A percentile compares a stretch with the other conserved stretches of the same genome.
These are phyloP conservation scores for Laburnicola sp. DNA, from an alignment of 2,329 filamentous ascomycete species.

Conservation along the genomic window DNA sequence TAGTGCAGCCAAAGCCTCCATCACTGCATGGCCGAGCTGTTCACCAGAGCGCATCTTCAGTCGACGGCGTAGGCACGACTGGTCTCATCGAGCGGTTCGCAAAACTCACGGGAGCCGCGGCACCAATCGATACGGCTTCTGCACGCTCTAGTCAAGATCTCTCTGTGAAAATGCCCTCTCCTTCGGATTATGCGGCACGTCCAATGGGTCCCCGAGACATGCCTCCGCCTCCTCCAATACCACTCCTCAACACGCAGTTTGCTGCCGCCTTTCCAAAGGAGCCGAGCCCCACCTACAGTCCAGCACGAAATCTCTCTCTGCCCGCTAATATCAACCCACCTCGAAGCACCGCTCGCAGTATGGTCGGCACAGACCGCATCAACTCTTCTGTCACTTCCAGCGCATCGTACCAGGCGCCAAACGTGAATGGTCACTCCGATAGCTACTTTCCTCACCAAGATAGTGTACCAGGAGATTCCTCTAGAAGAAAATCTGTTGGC, in stretches of 20 bases:
- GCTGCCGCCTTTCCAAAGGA: constrained; percentile 66
- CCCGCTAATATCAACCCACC: constrained; percentile 67
- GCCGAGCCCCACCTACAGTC: constrained; percentile 76
- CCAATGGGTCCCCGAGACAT: constrained; percentile 58
- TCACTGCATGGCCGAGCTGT: constrained; percentile 66
- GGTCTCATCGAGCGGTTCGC: constrained; percentile 46
- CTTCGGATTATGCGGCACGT: constrained; percentile 43
- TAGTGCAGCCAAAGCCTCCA: constrained; percentile 68
- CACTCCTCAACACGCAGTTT: constrained; percentile 56
- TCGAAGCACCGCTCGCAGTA: constrained; percentile 64
- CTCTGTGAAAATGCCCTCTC: constrained; percentile 49
- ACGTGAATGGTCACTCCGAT: constrained; percentile 38
- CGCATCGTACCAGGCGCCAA: constrained; percentile 42
- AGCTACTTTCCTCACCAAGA: constrained; percentile 49
- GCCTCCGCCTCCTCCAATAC: constrained; percentile 52
- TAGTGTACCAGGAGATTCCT: constrained; percentile 12
- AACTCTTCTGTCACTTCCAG: constrained; percentile 55
- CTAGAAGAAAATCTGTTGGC: constrained; percentile 49
- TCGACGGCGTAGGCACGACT: constrained; percentile 23
- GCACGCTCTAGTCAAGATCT: constrained; percentile 30
- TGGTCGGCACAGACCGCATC: constrained; percentile 59
- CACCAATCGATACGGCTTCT: constrained; percentile 27
- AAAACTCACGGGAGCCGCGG: constrained; percentile 32
- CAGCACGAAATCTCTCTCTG: constrained; percentile 71
- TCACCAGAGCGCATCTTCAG: constrained; percentile 36